These are phyloP conservation scores for Penicillium cataractarum DNA, from an alignment of 495 filamentous ascomycete genomes.

Conservation along the genomic window DNA sequence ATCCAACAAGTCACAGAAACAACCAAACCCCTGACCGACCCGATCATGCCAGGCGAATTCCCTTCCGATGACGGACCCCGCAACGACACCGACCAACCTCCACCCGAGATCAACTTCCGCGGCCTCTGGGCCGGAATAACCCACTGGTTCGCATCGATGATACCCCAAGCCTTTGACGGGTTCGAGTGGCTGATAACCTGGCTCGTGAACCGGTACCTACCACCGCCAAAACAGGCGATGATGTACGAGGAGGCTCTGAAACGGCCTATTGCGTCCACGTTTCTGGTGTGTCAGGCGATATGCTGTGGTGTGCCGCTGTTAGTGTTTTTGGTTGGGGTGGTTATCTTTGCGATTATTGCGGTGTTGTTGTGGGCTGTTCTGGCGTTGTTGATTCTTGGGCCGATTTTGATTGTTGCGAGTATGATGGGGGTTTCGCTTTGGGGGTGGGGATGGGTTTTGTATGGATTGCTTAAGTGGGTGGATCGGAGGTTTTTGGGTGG, in stretches of 20 bases:
- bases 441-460: constrained; percentile 48
- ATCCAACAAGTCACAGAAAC: constrained; percentile 24
- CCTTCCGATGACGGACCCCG: constrained; percentile 33
- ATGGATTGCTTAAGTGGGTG: constrained; percentile 41
- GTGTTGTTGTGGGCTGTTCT: constrained; percentile 40
- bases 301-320: constrained; percentile 44
- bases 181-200: constrained; percentile 34
- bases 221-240: constrained; percentile 32
- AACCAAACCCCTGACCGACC: constrained; percentile 28
- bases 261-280: constrained; percentile 38
- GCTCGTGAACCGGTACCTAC: constrained; percentile 34
- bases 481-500: constrained; percentile 42
- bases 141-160: constrained; percentile 21
- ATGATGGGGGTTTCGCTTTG: constrained; percentile 43
- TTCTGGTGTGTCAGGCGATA: constrained; percentile 41
- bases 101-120: constrained; percentile 25
- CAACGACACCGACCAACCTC: constrained; percentile 21
- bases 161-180: constrained; percentile 33
- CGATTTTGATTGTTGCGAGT: constrained; percentile 41
- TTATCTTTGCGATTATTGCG: constrained; percentile 41
- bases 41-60: constrained; percentile 36
- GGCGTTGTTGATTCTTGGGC: constrained; percentile 42
- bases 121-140: constrained; percentile 19
- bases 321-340: constrained; percentile 40
- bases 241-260: constrained; percentile 38